Evolutionary conservation across 1,284 basidiomycete genomes (phyloP).

Genomic region (Cryptococcus depauperatus): DNA sequence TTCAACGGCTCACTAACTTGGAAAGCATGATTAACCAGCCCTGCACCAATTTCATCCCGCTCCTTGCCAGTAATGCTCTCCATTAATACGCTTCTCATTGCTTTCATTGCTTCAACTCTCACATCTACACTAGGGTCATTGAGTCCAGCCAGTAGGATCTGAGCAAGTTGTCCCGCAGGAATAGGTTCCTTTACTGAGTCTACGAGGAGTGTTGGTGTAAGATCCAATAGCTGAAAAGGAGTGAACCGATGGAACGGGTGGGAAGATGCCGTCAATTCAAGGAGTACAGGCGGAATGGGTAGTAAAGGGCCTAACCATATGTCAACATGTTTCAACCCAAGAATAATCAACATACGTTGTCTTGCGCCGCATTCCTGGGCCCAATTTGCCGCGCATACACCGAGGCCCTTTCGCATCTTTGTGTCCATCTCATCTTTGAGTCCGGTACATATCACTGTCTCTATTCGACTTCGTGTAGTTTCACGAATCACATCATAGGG

Average conservation of each 20-base stretch:
- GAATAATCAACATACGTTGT: slow-evolving; percentile 25
- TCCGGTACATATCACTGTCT: slow-evolving; percentile 35
- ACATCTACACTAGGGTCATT: slow-evolving; percentile 36
- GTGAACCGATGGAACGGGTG: slow-evolving; percentile 38
- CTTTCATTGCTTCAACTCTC: slow-evolving; percentile 36
- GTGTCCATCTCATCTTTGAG: slow-evolving; percentile 39
- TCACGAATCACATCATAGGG: slow-evolving; percentile 38
- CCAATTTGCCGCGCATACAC: slow-evolving; percentile 34
- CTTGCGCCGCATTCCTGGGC: slow-evolving; percentile 27
- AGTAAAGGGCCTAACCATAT: not conserved
- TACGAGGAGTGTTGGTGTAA: slow-evolving; percentile 28
- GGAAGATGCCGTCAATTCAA: slow-evolving; percentile 27
- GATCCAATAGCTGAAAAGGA: slow-evolving; percentile 34
- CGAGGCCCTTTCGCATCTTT: slow-evolving; percentile 35
- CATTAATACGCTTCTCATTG: slow-evolving; percentile 27
- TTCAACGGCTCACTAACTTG: slow-evolving; percentile 17
- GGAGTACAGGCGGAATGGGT: slow-evolving; percentile 17
- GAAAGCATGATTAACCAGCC: slow-evolving; percentile 24
- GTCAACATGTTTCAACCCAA: no score
- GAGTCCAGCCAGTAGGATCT: slow-evolving; percentile 31
- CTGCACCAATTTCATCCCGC: slow-evolving; percentile 22
- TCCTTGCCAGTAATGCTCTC: slow-evolving; percentile 27
- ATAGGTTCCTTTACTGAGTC: slow-evolving; percentile 25
- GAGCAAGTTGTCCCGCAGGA: slow-evolving; percentile 25
- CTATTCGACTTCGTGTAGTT: slow-evolving; percentile 26